Evolutionary conservation across 176 grass and related monocot species (phyloP).

Genomic region (Tillandsia fasciculata): DNA sequence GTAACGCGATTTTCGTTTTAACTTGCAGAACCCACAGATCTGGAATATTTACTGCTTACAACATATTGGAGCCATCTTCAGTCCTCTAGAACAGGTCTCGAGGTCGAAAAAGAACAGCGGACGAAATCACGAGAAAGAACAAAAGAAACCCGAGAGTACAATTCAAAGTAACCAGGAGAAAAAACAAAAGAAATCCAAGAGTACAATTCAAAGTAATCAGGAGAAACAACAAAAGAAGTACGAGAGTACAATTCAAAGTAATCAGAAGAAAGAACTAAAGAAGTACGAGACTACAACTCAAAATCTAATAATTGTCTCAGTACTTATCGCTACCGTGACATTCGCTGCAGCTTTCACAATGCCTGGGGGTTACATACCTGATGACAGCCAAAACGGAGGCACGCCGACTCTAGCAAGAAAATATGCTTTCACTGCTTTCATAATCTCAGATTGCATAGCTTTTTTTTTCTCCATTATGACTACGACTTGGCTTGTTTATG

Average conservation of each 20-base stretch:
- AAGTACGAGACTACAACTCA: conserved; percentile 22
- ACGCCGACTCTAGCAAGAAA: not conserved
- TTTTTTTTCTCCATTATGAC: conserved; percentile 32
- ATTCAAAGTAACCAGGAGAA: too few species aligned
- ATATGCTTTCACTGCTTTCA: conserved; percentile 29
- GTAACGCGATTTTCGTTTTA: not conserved
- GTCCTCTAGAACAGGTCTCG: not conserved
- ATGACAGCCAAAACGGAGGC: not conserved
- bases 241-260: too few species aligned
- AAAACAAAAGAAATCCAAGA: too few species aligned
- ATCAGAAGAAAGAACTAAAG: not conserved
- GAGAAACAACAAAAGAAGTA: too few species aligned
- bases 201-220: too few species aligned
- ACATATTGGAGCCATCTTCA: conserved; percentile 12
- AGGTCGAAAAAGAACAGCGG: too few species aligned
- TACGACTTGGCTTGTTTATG: conserved; percentile 27
- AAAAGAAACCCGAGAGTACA: conserved; percentile 17
- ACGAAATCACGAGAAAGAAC: not conserved
- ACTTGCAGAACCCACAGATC: not conserved
- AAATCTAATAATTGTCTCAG: conserved; percentile 29
- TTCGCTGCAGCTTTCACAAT: conserved; percentile 33
- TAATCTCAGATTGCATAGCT: conserved; percentile 19
- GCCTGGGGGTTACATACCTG: not conserved
- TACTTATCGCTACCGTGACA: conserved; percentile 29
- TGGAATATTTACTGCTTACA: not conserved